A percentile compares a stretch with the other conserved stretches of the same genome.
Evolutionary conservation across 305 asterid genomes (phyloP).

Genomic region (Solanum hybrid): DNA sequence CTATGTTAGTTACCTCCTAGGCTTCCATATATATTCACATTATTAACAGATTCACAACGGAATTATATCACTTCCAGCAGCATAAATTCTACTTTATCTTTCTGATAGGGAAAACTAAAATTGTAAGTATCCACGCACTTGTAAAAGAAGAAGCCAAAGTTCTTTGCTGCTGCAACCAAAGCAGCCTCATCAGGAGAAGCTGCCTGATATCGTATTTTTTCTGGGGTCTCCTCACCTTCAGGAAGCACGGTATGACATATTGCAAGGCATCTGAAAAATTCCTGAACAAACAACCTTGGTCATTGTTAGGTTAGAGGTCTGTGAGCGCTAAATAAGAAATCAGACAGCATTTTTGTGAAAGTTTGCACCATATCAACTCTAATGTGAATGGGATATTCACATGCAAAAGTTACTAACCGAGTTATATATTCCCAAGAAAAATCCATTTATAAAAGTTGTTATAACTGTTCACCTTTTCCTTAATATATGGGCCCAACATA

Average conservation of each 20-base stretch:
- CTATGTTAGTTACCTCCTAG: neutral
- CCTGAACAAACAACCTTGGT: constrained; percentile 42
- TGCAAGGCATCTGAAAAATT: constrained; percentile 98
- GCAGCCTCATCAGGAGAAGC: constrained; percentile 99
- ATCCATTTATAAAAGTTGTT: neutral
- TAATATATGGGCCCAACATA: neutral
- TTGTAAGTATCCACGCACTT: constrained; percentile 36
- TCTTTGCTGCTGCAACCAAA: constrained; percentile 91
- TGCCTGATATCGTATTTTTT: constrained; percentile 96
- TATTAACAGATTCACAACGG: neutral
- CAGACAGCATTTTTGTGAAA: neutral
- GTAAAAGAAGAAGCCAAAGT: constrained; percentile 48
- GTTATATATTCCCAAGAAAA: neutral
- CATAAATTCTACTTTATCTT: neutral
- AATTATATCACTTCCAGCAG: neutral
- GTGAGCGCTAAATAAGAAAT: neutral
- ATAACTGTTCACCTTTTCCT: neutral
- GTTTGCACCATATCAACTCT: neutral
- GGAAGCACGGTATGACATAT: constrained; percentile 99
- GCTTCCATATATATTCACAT: neutral
- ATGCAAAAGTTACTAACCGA: neutral
- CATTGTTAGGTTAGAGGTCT: neutral
- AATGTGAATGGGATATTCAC: neutral
- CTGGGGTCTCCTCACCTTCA: constrained; percentile 98
- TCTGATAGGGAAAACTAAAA: neutral